Base-by-base conservation (phyloP, 2,329 filamentous ascomycete genomes). In the Beauveria brongniartii region DNA sequence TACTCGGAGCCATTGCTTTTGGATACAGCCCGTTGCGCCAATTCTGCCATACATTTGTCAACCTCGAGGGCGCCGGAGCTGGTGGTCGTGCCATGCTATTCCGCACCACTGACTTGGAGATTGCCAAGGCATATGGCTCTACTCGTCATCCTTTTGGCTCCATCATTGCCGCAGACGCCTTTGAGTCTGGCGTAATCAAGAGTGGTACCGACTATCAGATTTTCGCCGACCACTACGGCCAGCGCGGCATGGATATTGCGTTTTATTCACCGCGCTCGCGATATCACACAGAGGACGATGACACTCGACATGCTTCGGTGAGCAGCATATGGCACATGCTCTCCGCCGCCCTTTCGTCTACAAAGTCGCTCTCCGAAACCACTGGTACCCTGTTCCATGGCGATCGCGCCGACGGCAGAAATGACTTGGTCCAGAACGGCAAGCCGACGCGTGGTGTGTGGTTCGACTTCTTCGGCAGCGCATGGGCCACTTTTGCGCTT, bases 281-380 rank as follows among this genome's bases (percentile, higher is more conserved):
- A 61, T 99, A 99, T 69, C 94, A 99, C 71, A 97, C 93, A 0
- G 83, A 91, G 63, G 86, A 96, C 69, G 94, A 99, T 71, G 91
- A 96, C 70, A 80, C 87, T 3, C 84, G 84, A 44, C 91, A 97
- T 73, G 89, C 92, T 0, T 89, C 85, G n/a, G 73, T 74, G 62
- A 75, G 77, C 52, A 86, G 83, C 64, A 74, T 97, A 22, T 97
- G 92, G 92, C 92, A 97, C 72, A 97, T 99, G 94, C 80, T 99
- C 43, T 95, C 91, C 43, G 87, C 87, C 16, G 86, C 92, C 6
- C 75, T 97, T 26, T 83, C 86, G 7, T 94, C 92, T 0, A 85
- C 90, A 24, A 80, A 87, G 67, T 80, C 80, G 1, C 79, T 97
- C 48, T 87, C 91, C 0, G 82, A 84, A 16, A 84, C 91, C 66